A percentile compares a stretch with the other conserved stretches of the same genome.
These are phyloP conservation scores for Aureobasidium sp. DNA, from an alignment of 2,329 filamentous ascomycete genomes.

Conservation along the genomic window DNA sequence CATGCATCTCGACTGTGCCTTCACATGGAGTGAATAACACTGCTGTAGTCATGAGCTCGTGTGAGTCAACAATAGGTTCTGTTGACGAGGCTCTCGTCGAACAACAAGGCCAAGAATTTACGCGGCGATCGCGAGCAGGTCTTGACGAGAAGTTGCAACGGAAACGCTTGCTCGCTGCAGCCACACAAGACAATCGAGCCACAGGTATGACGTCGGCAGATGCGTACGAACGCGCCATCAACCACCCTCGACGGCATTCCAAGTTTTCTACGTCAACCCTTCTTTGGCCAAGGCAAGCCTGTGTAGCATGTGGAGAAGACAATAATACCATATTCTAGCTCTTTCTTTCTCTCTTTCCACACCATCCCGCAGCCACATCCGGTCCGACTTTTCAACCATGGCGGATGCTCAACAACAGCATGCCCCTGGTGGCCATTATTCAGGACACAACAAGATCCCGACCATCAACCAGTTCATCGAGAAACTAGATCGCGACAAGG, in stretches of 20 bases:
- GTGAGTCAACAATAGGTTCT: not conserved
- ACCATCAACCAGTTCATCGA: constrained; percentile 81
- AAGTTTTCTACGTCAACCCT: constrained; percentile 8
- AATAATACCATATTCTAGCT: not conserved
- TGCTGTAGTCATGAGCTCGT: not conserved
- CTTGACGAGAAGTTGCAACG: constrained; percentile 7
- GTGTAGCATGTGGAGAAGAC: constrained; percentile 1
- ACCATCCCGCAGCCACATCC: not conserved
- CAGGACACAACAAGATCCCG: constrained; percentile 73
- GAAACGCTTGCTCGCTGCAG: not conserved
- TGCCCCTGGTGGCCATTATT: constrained; percentile 64
- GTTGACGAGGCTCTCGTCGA: not conserved
- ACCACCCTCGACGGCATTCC: not conserved
- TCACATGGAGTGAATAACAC: not conserved
- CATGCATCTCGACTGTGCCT: not conserved
- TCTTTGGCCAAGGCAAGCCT: not conserved
- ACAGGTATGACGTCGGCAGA: not conserved
- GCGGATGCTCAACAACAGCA: constrained; percentile 39
- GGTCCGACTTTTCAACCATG: constrained; percentile 29
- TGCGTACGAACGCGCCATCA: constrained; percentile 3
- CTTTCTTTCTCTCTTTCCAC: not conserved
- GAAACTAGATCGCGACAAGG: constrained; percentile 71
- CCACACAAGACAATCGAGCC: not conserved
- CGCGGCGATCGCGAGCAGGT: not conserved
- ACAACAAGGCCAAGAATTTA: not conserved